Base-by-base conservation (phyloP, 371 early-diverging fungal species). In the Dichotomocladium elegans region DNA sequence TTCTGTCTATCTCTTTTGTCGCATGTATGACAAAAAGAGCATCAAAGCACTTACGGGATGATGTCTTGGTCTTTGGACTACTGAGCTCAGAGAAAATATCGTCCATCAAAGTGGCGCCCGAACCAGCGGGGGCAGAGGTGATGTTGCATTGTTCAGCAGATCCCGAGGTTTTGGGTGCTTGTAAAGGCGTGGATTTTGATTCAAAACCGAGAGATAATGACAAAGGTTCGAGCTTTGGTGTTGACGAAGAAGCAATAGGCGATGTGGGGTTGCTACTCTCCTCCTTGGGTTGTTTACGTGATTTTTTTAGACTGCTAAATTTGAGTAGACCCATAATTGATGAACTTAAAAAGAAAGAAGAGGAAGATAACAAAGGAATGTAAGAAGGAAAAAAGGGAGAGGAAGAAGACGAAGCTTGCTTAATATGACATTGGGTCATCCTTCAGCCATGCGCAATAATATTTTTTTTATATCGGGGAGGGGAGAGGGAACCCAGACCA, bases 61-160 rank as follows among this genome's bases (percentile, higher is more conserved):
- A 21, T 42, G 24, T 28, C 27, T 52, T 14, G 33, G 15, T 24
- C 35, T 34, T 41, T 40, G 37, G 9, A n/a, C 17, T 4, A 34
- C 62, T 57, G 14, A 70, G 49, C 41, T 69, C 70, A 22, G 70
- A 56, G 51, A 73, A 67, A 17, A 73, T 70, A 49, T 70, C 74
- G 37, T 70, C 70, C 27, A 73, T 63, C 14, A 73, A 41, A 42
- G 66, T 64, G 29, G 37, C 42, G 43, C 63, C 64, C 47, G 67
- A 31, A 40, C 60, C 64, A 42, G 63, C 58, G 41, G 67, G 58
- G 12, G 53, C 21, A 19, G 41, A 35, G 17, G 27, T 19, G 31
- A 25, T 35, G 3, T 46, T 33, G 17, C n/a, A 25, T 40, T 9
- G 50, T 19, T 7, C 41, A 22, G 54, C 24, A 44, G 40, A 22